phyloP scores from a whole-genome alignment of 1,139 yeast genomes.

The Sugiyamaella xylanicola region DNA sequence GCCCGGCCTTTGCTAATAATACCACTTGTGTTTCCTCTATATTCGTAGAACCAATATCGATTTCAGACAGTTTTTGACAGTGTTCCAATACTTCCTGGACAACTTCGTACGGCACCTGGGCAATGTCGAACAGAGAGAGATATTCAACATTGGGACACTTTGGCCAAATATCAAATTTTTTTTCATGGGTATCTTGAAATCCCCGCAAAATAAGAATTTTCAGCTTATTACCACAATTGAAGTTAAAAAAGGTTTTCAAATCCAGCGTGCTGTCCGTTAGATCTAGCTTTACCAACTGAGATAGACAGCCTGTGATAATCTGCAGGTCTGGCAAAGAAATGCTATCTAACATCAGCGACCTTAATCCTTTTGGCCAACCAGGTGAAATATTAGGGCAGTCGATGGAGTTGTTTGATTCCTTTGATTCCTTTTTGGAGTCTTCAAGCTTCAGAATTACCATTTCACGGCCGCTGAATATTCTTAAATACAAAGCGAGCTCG shows the following conservation, averaged over 20 bases:
- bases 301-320: not conserved
- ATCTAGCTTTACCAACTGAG: not conserved
- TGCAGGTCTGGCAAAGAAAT: not conserved
- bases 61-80: not conserved
- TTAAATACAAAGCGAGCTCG: too few species aligned
- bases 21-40: not conserved
- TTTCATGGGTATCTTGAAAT: not conserved
- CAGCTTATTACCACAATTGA: not conserved
- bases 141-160: not conserved
- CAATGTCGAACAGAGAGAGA: not conserved
- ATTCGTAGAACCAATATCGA: not conserved
- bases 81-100: not conserved
- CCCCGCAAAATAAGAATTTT: not conserved
- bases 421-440: too few species aligned
- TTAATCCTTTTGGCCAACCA: not conserved
- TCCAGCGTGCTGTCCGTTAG: not conserved
- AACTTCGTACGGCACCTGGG: too few species aligned
- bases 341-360: not conserved
- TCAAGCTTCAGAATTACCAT: too few species aligned
- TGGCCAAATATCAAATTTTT: not conserved
- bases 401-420: too few species aligned
- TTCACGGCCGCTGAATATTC: too few species aligned
- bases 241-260: not conserved
- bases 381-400: too few species aligned
- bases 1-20: not conserved